Evolutionary conservation across 2,329 filamentous ascomycete genomes (phyloP).

Genomic region (Colletotrichum horii): DNA sequence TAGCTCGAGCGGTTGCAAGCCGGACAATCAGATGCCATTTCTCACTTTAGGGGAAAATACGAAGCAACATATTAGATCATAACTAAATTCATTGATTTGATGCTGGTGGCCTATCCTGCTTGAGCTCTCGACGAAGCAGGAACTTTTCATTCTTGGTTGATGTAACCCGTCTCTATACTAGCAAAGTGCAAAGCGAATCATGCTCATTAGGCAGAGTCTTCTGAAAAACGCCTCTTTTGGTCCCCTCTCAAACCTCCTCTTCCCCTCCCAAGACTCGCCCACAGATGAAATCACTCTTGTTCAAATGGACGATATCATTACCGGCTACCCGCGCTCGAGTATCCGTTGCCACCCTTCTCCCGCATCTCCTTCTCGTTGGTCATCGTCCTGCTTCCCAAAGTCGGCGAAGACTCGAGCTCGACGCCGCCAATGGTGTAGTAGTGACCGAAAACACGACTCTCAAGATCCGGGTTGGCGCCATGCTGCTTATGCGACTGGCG

Average conservation of each 20-base stretch:
- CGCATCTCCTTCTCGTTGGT: conserved; percentile 22
- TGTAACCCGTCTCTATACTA: background rate
- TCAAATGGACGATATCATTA: background rate
- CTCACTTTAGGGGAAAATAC: no score
- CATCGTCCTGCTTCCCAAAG: conserved; percentile 16
- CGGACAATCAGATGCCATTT: background rate
- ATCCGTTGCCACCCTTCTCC: conserved; percentile 17
- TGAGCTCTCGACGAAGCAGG: background rate
- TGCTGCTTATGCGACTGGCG: conserved; percentile 28
- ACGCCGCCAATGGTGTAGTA: conserved; percentile 30
- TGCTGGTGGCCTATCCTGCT: background rate
- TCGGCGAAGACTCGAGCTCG: conserved; percentile 16
- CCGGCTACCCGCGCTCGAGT: conserved; percentile 5
- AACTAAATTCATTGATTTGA: background rate
- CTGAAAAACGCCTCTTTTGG: background rate
- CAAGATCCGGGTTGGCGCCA: conserved; percentile 28
- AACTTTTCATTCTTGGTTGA: conserved; percentile 1
- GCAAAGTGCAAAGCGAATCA: background rate
- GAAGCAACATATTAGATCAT: background rate
- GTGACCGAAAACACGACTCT: conserved; percentile 36
- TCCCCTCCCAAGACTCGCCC: background rate
- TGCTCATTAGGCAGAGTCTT: background rate
- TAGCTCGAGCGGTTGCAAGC: background rate
- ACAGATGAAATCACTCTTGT: background rate
- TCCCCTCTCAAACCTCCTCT: background rate